Evolutionary conservation across 2,329 filamentous ascomycete species (phyloP), one percentile per base, ranked within the genome.

Genomic region (Cordyceps farinosa): DNA sequence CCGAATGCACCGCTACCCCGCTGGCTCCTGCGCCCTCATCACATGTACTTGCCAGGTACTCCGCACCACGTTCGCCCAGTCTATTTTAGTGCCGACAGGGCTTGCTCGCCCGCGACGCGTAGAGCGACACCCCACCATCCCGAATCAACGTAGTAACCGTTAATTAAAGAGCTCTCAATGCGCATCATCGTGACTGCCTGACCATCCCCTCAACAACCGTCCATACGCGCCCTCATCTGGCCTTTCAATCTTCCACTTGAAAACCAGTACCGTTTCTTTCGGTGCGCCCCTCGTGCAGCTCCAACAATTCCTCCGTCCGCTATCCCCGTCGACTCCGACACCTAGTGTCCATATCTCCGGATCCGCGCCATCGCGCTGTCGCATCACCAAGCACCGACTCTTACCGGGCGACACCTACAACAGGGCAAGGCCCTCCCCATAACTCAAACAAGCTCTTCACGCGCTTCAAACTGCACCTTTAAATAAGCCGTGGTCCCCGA

Each of bases 401-500:
- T 32, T 29, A 48, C 22, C 44, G 42, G 51, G 58, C 58, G 29
- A 38, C 48, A 40, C 13, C 11, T 27, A 34, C 59, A 38, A 52
- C 10, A 51, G 44, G 52, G 44, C 52, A 50, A 59, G n/a, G 47
- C 22, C n/a, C 44, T 34, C 13, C 15, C 42, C 40, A 30, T 38
- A 51, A 8, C 51, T 11, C 34, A 59, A 32, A 51, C 53, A 54
- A 60, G 64, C 66, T 66, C 67, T 69, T 69, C 72, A 70, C 69
- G 72, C 76, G 76, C 74, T 71, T 71, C 68, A 69, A 74, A 72
- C 67, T 60, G 81, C 82, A 82, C 90, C 90, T 93, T 94, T 92
- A 93, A 95, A 93, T 73, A 93, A 73, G 92, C 92, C 90, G 92
- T 93, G 89, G 83, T 88, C 89, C 88, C 69, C 68, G 90, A 89